A percentile compares a stretch with the other conserved stretches of the same genome.
These are phyloP conservation scores for Globisporangium paroecandrum DNA, from an alignment of 352 stramenopile genomes.

Conservation along the genomic window DNA sequence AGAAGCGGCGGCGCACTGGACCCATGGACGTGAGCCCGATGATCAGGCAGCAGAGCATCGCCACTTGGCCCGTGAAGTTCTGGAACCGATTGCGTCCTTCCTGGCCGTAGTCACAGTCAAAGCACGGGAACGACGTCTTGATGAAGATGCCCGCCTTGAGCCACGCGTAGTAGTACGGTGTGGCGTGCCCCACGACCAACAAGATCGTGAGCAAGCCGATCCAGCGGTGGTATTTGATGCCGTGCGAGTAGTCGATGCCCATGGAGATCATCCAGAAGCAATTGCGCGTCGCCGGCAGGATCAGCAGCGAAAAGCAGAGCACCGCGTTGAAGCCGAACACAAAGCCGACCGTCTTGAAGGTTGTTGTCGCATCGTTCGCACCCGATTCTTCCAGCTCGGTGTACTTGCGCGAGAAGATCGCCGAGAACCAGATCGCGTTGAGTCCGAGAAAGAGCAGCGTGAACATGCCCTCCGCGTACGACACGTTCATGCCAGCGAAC, in stretches of 20 bases:
- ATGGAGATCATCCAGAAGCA: constrained; percentile 85
- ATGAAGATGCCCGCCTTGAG: constrained; percentile 52
- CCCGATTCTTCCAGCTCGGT: constrained; percentile 43
- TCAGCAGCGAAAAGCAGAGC: constrained; percentile 58
- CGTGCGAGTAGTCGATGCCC: constrained; percentile 83
- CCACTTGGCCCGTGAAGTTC: constrained; percentile 77
- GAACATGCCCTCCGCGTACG: constrained; percentile 73
- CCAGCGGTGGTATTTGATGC: constrained; percentile 87
- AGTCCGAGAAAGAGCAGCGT: constrained; percentile 69
- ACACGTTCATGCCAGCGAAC: constrained; percentile 65
- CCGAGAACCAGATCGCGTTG: constrained; percentile 79
- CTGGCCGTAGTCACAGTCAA: constrained; percentile 64
- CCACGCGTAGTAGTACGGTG: constrained; percentile 77
- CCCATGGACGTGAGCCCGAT: constrained; percentile 77
- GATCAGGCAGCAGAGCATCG: constrained; percentile 61
- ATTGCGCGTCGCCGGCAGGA: constrained; percentile 64
- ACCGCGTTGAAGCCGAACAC: constrained; percentile 76
- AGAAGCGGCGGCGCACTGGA: constrained; percentile 69
- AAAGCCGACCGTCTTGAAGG: constrained; percentile 53
- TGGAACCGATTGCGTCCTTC: constrained; percentile 60
- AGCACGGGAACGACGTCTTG: constrained; percentile 54
- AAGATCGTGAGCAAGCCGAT: constrained; percentile 73
- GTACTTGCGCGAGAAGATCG: constrained; percentile 74
- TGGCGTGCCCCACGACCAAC: constrained; percentile 55
- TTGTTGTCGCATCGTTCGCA: constrained; percentile 34